A percentile compares a stretch with the other conserved stretches of the same genome.
These are phyloP conservation scores for Silene coronaria DNA, from an alignment of 179 eudicot genomes.

Conservation along the genomic window DNA sequence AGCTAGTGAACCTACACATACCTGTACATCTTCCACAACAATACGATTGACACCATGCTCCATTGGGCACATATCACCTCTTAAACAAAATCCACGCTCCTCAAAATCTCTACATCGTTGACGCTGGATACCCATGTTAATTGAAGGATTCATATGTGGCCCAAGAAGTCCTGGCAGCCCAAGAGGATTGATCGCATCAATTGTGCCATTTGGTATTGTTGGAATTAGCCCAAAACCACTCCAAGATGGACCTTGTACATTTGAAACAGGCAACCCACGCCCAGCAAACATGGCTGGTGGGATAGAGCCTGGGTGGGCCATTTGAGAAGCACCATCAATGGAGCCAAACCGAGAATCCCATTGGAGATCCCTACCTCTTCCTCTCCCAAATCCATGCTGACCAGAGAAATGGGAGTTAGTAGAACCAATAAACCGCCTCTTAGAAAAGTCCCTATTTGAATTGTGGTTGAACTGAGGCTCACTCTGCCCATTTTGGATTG, in stretches of 20 bases:
- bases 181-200: constrained; percentile 67
- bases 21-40: constrained; percentile 98
- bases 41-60: constrained; percentile 96
- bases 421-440: constrained; percentile 41
- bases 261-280: constrained; percentile 65
- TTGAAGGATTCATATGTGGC: constrained; percentile 51
- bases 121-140: constrained; percentile 61
- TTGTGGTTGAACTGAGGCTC: constrained; percentile 43
- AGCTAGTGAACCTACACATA: constrained; percentile 21
- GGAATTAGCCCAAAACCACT: constrained; percentile 70
- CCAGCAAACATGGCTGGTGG: constrained; percentile 55
- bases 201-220: constrained; percentile 65
- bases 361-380: constrained; percentile 62
- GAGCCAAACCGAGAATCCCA: constrained; percentile 62
- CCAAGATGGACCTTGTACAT: constrained; percentile 61
- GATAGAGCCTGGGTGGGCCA: constrained; percentile 40
- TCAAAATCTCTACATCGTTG: constrained; percentile 94
- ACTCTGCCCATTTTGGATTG: constrained; percentile 66
- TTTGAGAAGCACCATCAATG: constrained; percentile 54
- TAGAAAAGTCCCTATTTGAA: constrained; percentile 43
- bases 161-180: constrained; percentile 63
- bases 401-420: constrained; percentile 37
- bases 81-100: constrained; percentile 94
- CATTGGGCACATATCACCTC: constrained; percentile 99
- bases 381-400: constrained; percentile 60